Conservation (phyloP, 2,329 filamentous ascomycete genomes). For the Colletotrichum australisinense region DNA sequence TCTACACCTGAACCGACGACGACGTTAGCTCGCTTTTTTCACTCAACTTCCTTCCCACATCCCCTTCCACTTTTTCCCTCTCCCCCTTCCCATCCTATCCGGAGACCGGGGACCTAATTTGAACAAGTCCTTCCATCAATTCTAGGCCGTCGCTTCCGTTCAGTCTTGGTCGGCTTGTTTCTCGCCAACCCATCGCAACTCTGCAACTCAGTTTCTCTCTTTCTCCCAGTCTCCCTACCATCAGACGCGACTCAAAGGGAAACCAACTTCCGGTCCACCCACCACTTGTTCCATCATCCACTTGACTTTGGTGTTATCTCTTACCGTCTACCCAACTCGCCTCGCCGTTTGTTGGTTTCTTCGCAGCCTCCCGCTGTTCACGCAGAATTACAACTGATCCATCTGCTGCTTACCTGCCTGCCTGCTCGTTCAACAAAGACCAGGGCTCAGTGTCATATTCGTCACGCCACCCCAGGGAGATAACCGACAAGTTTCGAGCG, state of each 20-base stretch:
- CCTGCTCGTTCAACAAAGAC: slow-evolving; percentile 20
- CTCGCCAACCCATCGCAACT: neutral
- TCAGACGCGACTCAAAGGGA: slow-evolving; percentile 10
- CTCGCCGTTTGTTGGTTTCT: neutral
- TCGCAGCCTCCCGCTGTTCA: slow-evolving; percentile 3
- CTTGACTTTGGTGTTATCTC: neutral
- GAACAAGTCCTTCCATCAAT: slow-evolving; percentile 21
- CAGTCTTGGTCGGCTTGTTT: slow-evolving; percentile 17
- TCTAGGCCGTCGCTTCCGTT: slow-evolving; percentile 16
- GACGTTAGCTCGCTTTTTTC: neutral
- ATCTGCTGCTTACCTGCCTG: neutral
- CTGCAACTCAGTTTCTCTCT: slow-evolving; percentile 15
- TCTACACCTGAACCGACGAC: slow-evolving; percentile 8
- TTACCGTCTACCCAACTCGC: neutral
- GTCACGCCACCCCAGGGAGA: slow-evolving; percentile 34
- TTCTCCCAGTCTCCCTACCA: neutral
- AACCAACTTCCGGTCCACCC: neutral
- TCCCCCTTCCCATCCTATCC: slow-evolving; percentile 6
- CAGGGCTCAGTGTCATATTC: slow-evolving; percentile 18
- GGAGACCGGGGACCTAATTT: neutral
- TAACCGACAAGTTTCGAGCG: slow-evolving; percentile 35
- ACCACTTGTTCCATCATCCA: neutral
- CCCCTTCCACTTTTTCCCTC: slow-evolving; percentile 4
- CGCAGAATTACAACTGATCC: neutral
- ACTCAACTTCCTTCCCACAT: neutral